A percentile compares a stretch with the other conserved stretches of the same genome.
These are phyloP conservation scores for Lichtheimia corymbifera DNA, from an alignment of 371 early-diverging fungal species.

Conservation along the genomic window DNA sequence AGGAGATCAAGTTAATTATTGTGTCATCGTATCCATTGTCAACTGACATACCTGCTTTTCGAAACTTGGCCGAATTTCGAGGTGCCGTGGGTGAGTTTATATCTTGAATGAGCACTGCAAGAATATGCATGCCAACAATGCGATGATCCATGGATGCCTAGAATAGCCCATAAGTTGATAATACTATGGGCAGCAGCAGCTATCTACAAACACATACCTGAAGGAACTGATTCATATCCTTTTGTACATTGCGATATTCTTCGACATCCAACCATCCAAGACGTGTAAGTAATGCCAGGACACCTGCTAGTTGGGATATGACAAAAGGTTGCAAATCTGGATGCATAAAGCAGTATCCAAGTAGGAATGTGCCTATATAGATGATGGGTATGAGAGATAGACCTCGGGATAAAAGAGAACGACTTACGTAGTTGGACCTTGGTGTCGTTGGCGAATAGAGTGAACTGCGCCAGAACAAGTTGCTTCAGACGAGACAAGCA, in stretches of 20 bases:
- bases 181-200: not conserved
- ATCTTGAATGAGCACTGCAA: slow-evolving; percentile 61
- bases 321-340: slow-evolving; percentile 71
- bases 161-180: slow-evolving; percentile 2
- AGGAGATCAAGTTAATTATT: slow-evolving; percentile 6
- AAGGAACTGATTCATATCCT: slow-evolving; percentile 68
- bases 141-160: slow-evolving; percentile 67
- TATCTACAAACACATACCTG: slow-evolving; percentile 47
- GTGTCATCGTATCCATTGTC: not conserved
- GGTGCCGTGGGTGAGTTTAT: slow-evolving; percentile 64
- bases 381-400: not conserved
- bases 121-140: slow-evolving; percentile 65
- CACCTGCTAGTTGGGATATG: slow-evolving; percentile 64
- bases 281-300: slow-evolving; percentile 77
- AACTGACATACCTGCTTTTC: slow-evolving; percentile 61
- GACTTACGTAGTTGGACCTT: slow-evolving; percentile 71
- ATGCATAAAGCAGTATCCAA: slow-evolving; percentile 68
- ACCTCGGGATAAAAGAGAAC: not conserved
- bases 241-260: slow-evolving; percentile 67
- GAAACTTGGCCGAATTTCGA: slow-evolving; percentile 64
- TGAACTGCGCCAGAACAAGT: slow-evolving; percentile 72
- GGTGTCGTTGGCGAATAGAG: slow-evolving; percentile 60
- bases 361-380: slow-evolving; percentile 59
- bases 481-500: slow-evolving; percentile 68
- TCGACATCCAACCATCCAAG: slow-evolving; percentile 81